Evolutionary conservation across 2,329 filamentous ascomycete genomes (phyloP), one percentile per base, ranked within the genome.

Genomic region (Ceratocystis smalleyi): DNA sequence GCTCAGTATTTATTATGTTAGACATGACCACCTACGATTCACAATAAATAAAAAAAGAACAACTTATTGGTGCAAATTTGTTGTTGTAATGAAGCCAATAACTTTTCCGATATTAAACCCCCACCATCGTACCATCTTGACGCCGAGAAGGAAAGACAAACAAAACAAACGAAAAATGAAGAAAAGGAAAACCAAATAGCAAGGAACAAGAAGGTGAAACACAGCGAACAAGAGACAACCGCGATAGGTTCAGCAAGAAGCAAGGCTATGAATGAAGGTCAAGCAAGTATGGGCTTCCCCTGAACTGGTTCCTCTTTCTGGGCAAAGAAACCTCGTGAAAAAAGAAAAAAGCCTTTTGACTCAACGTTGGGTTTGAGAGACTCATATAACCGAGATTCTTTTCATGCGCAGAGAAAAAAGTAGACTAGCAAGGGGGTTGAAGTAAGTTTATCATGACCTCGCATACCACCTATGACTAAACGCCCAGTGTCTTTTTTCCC

Each of bases 181-280:
- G n/a, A 54, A 62, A 61, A 59, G 55, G 40, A 61, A 64, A 64
- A 62, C 32, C 47, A 63, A 63, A 63, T 35, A 40, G 6, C n/a
- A 17, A 22, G 10, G 19, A 55, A 32, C 30, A 35, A 30, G 40
- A 10, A 59, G 54, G 54, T 12, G 19, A 51, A 27, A 47, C 47
- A 55, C n/a, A 61, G 40, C 24, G 15, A 55, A 43, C 27, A 35
- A 35, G 17, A 19, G 47, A 49, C 47, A 22, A 7, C 47, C 47
- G 47, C 12, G 47, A 49, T 49, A 49, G 22, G 12, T 40, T 49
- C 7, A 49, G n/a, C 47, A 49, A 27, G 47, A 51, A 51, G 47
- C 47, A 22, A 15, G 35, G 12, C 35, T 40, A 12, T 40, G 35
- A 15, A 15, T 27, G 8, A 27, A 51, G 47, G 27, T 51, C 19